phyloP scores from a whole-genome alignment of 169 alveolate genomes.

The Eimeria necatrix region DNA sequence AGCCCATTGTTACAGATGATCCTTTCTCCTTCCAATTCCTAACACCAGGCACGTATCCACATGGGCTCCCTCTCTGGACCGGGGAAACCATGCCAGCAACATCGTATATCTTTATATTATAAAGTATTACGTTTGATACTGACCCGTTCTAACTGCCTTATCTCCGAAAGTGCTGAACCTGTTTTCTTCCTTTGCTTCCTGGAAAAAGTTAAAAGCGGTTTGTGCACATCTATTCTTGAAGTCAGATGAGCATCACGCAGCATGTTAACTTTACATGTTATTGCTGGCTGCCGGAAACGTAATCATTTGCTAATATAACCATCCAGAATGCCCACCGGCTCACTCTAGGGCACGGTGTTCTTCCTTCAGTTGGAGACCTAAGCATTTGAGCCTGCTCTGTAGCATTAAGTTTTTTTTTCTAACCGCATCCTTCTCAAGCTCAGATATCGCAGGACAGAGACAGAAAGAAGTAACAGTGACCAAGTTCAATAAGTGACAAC shows the following conservation, averaged over 20 bases:
- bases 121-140: not conserved
- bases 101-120: too few relatives aligned
- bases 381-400: conserved; percentile 53
- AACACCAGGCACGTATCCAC: not conserved
- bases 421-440: conserved; percentile 75
- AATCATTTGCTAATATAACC: not conserved
- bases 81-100: not conserved
- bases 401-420: conserved; percentile 76
- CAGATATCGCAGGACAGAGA: not conserved
- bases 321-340: not conserved
- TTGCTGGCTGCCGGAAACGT: not conserved
- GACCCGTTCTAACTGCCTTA: conserved; percentile 72
- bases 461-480: not conserved
- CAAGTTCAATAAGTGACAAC: not conserved
- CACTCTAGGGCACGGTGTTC: conserved; percentile 76
- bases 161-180: conserved; percentile 37
- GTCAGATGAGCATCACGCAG: not conserved
- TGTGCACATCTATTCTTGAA: not conserved
- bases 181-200: conserved; percentile 73
- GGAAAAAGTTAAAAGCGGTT: not conserved
- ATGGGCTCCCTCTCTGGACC: not conserved
- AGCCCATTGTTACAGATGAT: conserved; percentile 53
- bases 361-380: conserved; percentile 70
- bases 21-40: conserved; percentile 78
- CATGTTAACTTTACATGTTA: not conserved